Conservation (phyloP, 345 rosid species). For the Eucalyptus pauciflora region DNA sequence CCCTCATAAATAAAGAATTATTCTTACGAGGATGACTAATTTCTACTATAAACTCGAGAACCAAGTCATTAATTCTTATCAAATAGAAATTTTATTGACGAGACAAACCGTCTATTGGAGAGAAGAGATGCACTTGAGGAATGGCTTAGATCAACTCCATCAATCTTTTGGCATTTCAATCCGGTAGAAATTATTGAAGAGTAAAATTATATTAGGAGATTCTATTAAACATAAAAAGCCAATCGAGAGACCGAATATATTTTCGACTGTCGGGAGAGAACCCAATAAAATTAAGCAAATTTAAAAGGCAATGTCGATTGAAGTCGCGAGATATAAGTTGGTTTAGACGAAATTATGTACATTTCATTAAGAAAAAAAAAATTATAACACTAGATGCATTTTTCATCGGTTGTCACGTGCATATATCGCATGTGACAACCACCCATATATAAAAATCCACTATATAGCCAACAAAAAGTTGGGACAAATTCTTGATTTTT, state of each 20-base stretch:
- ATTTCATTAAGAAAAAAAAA: neutral
- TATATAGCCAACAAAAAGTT: neutral
- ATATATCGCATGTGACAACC: neutral
- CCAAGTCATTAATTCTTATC: neutral
- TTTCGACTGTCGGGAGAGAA: neutral
- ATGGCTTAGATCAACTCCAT: neutral
- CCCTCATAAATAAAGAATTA: too few species aligned
- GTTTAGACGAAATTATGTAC: neutral
- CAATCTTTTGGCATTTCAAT: neutral
- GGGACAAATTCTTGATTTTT: neutral
- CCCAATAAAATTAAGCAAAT: neutral
- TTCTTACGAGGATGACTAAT: neutral
- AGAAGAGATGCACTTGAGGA: neutral
- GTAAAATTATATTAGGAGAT: neutral
- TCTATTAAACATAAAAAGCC: neutral
- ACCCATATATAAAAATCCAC: neutral
- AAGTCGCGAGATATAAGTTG: neutral
- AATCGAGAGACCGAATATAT: neutral
- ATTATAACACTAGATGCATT: neutral
- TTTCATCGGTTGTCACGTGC: too few species aligned
- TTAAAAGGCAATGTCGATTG: neutral
- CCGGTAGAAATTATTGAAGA: neutral
- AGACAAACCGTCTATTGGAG: accelerated
- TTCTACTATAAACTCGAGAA: neutral
- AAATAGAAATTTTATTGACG: neutral